Evolutionary conservation across 192 early-diverging fungal genomes (phyloP).

Genomic region (Coemansia sp.): DNA sequence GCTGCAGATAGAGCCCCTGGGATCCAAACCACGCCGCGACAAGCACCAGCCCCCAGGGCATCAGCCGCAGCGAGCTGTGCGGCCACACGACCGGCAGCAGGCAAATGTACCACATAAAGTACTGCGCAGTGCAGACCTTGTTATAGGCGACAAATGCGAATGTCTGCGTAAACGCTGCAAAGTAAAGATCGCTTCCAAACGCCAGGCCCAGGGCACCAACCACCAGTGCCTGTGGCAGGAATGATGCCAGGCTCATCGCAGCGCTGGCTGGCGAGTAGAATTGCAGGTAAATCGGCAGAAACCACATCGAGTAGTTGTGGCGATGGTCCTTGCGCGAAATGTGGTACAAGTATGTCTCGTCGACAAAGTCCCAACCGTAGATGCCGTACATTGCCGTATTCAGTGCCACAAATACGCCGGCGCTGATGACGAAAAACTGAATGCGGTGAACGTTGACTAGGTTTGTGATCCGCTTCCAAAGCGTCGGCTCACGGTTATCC

Average conservation of each 20-base stretch:
- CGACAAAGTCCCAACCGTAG: constrained; percentile 81
- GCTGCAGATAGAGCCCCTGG: constrained; percentile 82
- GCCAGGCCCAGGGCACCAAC: constrained; percentile 64
- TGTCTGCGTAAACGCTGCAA: constrained; percentile 89
- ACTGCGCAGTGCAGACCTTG: constrained; percentile 77
- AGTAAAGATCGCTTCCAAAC: constrained; percentile 76
- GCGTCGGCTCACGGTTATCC: neutral
- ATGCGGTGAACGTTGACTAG: constrained; percentile 58
- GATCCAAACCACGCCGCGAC: constrained; percentile 65
- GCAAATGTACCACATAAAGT: constrained; percentile 99
- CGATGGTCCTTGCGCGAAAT: constrained; percentile 93
- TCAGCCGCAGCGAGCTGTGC: constrained; percentile 48
- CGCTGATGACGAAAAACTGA: constrained; percentile 62
- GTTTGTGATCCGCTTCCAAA: constrained; percentile 4
- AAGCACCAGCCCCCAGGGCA: constrained; percentile 53
- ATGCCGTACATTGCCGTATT: constrained; percentile 66
- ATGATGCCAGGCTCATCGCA: constrained; percentile 65
- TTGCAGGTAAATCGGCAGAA: constrained; percentile 88
- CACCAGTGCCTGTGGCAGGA: constrained; percentile 76
- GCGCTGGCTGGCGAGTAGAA: constrained; percentile 52
- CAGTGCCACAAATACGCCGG: constrained; percentile 57
- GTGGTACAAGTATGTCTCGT: constrained; percentile 93
- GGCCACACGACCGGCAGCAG: constrained; percentile 84
- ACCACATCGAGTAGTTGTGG: constrained; percentile 98
- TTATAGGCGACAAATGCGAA: constrained; percentile 82